Conservation (phyloP, 805 yeast species). For the Ogataea ganodermae region DNA sequence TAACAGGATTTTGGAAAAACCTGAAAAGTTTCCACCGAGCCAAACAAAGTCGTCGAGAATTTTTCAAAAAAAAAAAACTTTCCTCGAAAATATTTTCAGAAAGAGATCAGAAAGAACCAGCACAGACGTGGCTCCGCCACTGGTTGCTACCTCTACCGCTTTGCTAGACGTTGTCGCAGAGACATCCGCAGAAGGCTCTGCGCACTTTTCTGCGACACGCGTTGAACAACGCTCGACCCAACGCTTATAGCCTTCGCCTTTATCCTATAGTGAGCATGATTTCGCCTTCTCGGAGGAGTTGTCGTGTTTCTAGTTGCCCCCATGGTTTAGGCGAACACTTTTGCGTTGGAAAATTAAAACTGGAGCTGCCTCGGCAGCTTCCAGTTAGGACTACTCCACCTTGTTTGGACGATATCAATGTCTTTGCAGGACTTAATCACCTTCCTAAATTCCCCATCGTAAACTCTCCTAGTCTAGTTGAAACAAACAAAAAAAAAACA, state of each 20-base stretch:
- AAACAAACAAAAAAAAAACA: background rate
- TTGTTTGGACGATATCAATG: constrained; percentile 24
- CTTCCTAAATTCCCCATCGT: constrained; percentile 24
- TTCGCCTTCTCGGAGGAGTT: constrained; percentile 11
- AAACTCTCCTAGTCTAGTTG: background rate
- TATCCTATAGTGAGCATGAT: constrained; percentile 17
- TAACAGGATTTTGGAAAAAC: background rate
- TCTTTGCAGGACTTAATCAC: constrained; percentile 32
- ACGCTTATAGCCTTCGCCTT: constrained; percentile 29
- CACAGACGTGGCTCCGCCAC: too few relatives aligned
- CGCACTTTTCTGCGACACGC: background rate
- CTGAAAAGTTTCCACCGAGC: too few relatives aligned
- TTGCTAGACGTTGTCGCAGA: too few relatives aligned
- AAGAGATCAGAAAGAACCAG: too few relatives aligned
- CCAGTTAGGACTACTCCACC: constrained; percentile 31
- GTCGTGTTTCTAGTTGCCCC: constrained; percentile 13
- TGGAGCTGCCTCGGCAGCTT: constrained; percentile 2
- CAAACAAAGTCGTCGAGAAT: too few relatives aligned
- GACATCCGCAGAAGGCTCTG: background rate
- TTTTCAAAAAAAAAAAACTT: too few relatives aligned
- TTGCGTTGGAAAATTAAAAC: constrained; percentile 29
- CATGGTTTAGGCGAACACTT: constrained; percentile 28
- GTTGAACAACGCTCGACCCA: constrained; percentile 11
- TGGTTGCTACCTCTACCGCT: too few relatives aligned
- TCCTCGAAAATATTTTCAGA: too few relatives aligned